Conservation (phyloP, 1,284 basidiomycete genomes). For the Cutaneotrichosporon mucoides region DNA sequence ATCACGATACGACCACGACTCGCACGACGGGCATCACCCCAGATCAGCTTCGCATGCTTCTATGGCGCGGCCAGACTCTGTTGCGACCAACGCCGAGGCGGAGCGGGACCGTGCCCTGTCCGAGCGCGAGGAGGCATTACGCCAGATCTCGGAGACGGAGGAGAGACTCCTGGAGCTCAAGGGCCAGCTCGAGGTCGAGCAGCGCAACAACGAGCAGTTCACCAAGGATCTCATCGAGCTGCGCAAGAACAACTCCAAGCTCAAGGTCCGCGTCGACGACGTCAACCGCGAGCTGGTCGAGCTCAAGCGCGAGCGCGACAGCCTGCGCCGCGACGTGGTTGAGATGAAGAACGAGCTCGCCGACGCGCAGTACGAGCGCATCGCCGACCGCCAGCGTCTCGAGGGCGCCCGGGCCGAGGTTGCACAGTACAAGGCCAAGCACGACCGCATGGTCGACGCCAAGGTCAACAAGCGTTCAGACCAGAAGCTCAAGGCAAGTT, state of each 20-base stretch:
- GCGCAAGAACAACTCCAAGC: conserved; percentile 32
- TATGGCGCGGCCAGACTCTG: conserved; percentile 12
- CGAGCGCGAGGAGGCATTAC: conserved; percentile 18
- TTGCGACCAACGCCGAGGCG: conserved; percentile 10
- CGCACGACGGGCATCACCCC: conserved; percentile 13
- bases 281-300: conserved; percentile 25
- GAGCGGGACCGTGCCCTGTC: conserved; percentile 17
- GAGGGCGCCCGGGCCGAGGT: conserved; percentile 37
- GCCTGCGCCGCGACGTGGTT: conserved; percentile 20
- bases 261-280: conserved; percentile 35
- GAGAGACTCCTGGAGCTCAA: conserved; percentile 14
- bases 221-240: conserved; percentile 25
- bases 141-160: conserved; percentile 9
- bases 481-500: conserved; percentile 41
- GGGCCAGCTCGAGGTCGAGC: conserved; percentile 11
- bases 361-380: conserved; percentile 33
- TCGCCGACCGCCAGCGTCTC: conserved; percentile 35
- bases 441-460: conserved; percentile 40
- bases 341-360: conserved; percentile 25
- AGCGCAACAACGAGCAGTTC: conserved; percentile 20
- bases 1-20: conserved; percentile 18
- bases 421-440: conserved; percentile 32
- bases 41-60: neutral
- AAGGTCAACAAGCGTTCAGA: conserved; percentile 39
- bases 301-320: conserved; percentile 35